These are phyloP conservation scores for Psilocybe mexicana DNA, from an alignment of 1,284 basidiomycete species.

Conservation along the genomic window DNA sequence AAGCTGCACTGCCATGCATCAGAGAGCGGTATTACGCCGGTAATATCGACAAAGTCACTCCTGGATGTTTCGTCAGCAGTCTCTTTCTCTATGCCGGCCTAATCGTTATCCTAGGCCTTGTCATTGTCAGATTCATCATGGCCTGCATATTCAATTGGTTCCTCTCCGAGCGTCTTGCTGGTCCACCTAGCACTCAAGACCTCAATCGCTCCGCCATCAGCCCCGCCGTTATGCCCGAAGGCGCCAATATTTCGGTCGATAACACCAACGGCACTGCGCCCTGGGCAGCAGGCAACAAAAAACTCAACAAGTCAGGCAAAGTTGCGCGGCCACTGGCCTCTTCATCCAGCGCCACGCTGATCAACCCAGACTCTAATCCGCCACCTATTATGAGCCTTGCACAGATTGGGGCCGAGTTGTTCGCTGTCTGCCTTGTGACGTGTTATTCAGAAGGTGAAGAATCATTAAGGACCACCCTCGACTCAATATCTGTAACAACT, in stretches of 20 bases:
- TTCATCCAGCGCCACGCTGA: conserved; percentile 53
- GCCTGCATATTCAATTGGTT: conserved; percentile 98
- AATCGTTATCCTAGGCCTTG: conserved; percentile 88
- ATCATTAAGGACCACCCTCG: conserved; percentile 87
- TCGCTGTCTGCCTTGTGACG: conserved; percentile 93
- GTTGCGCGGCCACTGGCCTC: conserved; percentile 46
- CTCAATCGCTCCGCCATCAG: conserved; percentile 80
- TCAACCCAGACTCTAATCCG: conserved; percentile 42
- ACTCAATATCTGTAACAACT: conserved; percentile 87
- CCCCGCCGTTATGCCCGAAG: conserved; percentile 94
- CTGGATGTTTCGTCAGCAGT: conserved; percentile 92
- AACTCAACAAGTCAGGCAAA: conserved; percentile 44
- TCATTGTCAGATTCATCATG: conserved; percentile 93
- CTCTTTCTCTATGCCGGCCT: conserved; percentile 92
- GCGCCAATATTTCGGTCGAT: conserved; percentile 88
- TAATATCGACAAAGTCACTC: conserved; percentile 94
- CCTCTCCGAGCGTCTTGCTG: conserved; percentile 77
- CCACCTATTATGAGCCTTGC: conserved; percentile 78
- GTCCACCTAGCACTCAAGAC: conserved; percentile 66
- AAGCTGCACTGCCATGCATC: conserved; percentile 76
- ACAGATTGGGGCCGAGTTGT: conserved; percentile 92
- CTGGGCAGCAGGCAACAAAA: conserved; percentile 75
- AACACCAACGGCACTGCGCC: conserved; percentile 91
- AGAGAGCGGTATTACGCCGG: conserved; percentile 87
- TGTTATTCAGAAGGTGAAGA: conserved; percentile 98